phyloP scores from a whole-genome alignment of 306 rosid genomes.

The Vigna nakashimae region DNA sequence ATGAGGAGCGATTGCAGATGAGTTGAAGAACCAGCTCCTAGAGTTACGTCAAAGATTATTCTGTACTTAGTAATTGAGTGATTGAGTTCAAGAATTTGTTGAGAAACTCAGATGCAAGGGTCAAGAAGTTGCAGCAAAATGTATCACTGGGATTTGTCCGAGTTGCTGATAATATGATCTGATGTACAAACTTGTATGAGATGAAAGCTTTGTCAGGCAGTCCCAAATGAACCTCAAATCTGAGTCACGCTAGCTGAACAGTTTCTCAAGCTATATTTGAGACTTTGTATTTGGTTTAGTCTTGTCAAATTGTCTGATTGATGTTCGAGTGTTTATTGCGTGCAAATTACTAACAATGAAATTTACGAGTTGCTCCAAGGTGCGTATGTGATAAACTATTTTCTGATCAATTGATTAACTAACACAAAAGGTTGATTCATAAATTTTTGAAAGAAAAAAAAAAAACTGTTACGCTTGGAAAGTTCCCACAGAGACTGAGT shows the following conservation, averaged over 20 bases:
- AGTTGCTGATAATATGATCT: conserved; percentile 44
- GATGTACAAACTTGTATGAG: conserved; percentile 42
- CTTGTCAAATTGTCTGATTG: conserved; percentile 9
- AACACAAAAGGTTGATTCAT: conserved; percentile 10
- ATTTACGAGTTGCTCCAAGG: not conserved
- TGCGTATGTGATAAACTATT: not conserved
- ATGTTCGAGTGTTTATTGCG: conserved; percentile 5
- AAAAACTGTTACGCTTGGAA: conserved; percentile 3
- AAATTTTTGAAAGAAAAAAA: not conserved
- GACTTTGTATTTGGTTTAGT: conserved; percentile 24
- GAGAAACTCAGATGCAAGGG: conserved; percentile 41
- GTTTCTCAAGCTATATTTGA: conserved; percentile 15
- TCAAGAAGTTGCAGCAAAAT: conserved; percentile 37
- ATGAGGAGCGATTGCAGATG: conserved; percentile 28
- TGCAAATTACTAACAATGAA: not conserved
- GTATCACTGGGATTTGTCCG: conserved; percentile 34
- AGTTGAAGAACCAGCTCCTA: conserved; percentile 44
- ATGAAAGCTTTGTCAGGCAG: conserved; percentile 26
- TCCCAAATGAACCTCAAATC: conserved; percentile 27
- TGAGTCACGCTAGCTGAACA: not conserved
- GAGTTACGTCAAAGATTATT: conserved; percentile 39
- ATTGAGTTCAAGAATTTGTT: conserved; percentile 42
- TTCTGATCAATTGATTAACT: conserved; percentile 20
- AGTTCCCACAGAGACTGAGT: conserved; percentile 24
- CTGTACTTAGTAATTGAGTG: conserved; percentile 46